Conservation (phyloP, 495 filamentous ascomycete species). For the Talaromyces nanjingensis region DNA sequence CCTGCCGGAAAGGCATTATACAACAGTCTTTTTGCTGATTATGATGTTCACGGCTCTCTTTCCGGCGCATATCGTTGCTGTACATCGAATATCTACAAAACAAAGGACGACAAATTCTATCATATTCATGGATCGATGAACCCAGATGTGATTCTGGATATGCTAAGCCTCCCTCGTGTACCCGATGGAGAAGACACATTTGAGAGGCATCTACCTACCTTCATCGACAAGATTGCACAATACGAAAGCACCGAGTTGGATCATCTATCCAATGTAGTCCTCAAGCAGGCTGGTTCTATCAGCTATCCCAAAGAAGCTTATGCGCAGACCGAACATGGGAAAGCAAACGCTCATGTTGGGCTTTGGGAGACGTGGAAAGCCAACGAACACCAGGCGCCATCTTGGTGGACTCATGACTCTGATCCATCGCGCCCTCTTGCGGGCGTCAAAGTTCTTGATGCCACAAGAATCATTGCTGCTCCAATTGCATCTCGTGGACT, state of each 20-base stretch:
- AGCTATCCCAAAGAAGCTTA: not conserved
- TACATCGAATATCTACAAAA: not conserved
- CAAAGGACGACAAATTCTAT: not conserved
- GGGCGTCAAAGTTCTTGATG: slow-evolving; percentile 53
- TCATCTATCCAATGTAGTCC: slow-evolving; percentile 35
- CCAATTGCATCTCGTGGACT: not conserved
- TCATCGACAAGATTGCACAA: slow-evolving; percentile 21
- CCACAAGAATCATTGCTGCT: slow-evolving; percentile 55
- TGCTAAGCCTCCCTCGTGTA: not conserved
- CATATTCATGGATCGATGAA: not conserved
- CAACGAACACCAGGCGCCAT: slow-evolving; percentile 16
- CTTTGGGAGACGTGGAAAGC: slow-evolving; percentile 9
- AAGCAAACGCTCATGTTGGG: slow-evolving; percentile 17
- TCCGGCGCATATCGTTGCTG: not conserved
- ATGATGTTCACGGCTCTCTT: slow-evolving; percentile 1
- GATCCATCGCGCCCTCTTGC: slow-evolving; percentile 37
- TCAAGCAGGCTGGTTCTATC: slow-evolving; percentile 25
- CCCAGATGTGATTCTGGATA: not conserved
- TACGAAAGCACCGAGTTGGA: slow-evolving; percentile 28
- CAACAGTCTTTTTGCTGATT: slow-evolving; percentile 17
- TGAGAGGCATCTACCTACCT: slow-evolving; percentile 7
- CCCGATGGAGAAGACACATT: not conserved
- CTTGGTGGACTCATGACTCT: slow-evolving; percentile 17
- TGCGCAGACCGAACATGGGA: slow-evolving; percentile 37
- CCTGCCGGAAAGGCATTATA: slow-evolving; percentile 19